Conservation (phyloP, 805 yeast genomes). For the Lipomyces yamanashiensis region DNA sequence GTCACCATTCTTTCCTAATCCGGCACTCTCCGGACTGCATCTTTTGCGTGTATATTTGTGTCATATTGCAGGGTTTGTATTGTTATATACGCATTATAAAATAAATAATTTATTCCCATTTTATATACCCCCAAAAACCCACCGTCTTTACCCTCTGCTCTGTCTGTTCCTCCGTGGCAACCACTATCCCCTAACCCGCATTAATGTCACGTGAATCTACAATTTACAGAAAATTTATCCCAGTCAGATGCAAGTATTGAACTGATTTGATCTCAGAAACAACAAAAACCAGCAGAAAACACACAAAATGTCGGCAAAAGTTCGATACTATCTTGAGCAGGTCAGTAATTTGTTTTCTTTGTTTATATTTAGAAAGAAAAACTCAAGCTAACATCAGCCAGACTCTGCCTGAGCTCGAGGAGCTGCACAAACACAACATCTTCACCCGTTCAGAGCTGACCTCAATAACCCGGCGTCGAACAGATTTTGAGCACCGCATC, state of each 20-base stretch:
- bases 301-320: constrained; percentile 56
- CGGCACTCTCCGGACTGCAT: background rate
- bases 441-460: constrained; percentile 80
- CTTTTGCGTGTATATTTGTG: background rate
- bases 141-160: no score
- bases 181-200: constrained; percentile 5
- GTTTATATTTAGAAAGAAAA: background rate
- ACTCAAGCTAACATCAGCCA: constrained; percentile 41
- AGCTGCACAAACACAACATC: constrained; percentile 75
- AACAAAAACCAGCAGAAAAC: background rate
- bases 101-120: no score
- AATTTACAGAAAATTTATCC: background rate
- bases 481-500: constrained; percentile 92
- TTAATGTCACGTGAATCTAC: background rate
- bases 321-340: constrained; percentile 62
- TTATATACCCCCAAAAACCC: no score
- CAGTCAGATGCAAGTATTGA: background rate
- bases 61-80: background rate
- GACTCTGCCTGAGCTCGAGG: constrained; percentile 91
- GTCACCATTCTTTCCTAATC: background rate
- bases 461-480: constrained; percentile 86
- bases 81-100: no score
- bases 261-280: background rate
- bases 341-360: no score
- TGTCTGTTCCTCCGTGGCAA: background rate